Evolutionary conservation across 208 protist species (phyloP), one percentile per base, ranked within the genome.

Genomic region (Lotmaria passim): DNA sequence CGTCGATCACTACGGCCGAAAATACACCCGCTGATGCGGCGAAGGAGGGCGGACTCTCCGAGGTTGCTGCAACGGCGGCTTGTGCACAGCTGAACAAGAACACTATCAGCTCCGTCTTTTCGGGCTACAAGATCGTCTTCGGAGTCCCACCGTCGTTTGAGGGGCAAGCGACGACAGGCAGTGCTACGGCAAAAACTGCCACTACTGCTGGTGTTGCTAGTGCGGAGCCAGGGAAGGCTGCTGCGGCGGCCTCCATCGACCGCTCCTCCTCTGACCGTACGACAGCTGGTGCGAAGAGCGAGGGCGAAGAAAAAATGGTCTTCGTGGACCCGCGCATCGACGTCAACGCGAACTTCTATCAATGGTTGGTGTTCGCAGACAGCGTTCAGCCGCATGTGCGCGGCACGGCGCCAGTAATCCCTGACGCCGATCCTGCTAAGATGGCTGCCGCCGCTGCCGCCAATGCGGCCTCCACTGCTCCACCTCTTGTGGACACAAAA

Each of bases 311-410:
- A 10, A 50, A 64, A 39, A 55, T 73, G 0, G 77, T 86, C 17
- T 83, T 75, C 47, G 75, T 87, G 0, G 82, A 87, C 41, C 82
- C 82, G 2, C 78, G 75, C 52, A 81, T 87, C 26, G 75, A 87
- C 66, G 59, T 75, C 6, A 48, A 81, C 38, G 82, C 75, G 7
- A 73, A 75, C 57, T 67, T 82, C 8, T 48, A 60, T 44, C 69
- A 78, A 33, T 87, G 82, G 82, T 66, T 87, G 3, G 72, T 50
- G n/a, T 87, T 87, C 38, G 82, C 82, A 8, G 82, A 87, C 59
- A 84, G 78, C 63, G 73, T 87, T 53, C 72, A 81, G 44, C 80
- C 80, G 2, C 75, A 85, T 48, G 68, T 82, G 33, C 75, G 71
- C 7, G 64, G 48, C 10, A 24, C 38, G 17, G 28, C 55, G 19